phyloP scores from a whole-genome alignment of 208 protist genomes.

The Acanthamoeba polyphaga region DNA sequence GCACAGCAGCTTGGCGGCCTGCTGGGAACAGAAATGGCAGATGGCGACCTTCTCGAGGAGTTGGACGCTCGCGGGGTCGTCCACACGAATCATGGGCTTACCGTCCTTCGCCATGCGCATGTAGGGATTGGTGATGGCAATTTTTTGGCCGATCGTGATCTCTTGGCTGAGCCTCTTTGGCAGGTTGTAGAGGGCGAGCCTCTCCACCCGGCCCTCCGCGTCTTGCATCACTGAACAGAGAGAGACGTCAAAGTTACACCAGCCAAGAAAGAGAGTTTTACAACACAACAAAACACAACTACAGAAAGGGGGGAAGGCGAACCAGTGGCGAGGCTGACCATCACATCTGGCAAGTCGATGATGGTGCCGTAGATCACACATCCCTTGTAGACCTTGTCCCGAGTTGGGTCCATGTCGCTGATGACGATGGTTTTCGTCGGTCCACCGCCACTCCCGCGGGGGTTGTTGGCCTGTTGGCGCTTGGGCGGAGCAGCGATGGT shows the following conservation, averaged over 20 bases:
- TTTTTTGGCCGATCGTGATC: not conserved
- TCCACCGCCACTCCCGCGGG: not conserved
- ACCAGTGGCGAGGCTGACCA: not conserved
- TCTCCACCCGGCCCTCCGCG: not conserved
- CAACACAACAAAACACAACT: no score
- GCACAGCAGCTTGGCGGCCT: no score
- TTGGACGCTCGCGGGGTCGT: not conserved
- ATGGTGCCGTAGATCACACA: not conserved
- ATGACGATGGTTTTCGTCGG: not conserved
- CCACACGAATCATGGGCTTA: not conserved
- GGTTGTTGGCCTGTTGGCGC: not conserved
- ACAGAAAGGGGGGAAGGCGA: not conserved
- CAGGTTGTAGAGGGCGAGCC: not conserved
- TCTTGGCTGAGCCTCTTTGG: not conserved
- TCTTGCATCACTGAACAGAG: not conserved
- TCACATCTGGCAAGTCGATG: not conserved
- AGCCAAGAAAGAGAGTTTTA: no score
- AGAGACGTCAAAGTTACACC: no score
- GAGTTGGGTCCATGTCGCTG: not conserved
- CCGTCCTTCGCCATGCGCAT: not conserved
- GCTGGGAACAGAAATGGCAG: not conserved
- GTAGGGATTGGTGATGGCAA: constrained; percentile 1
- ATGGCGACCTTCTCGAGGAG: not conserved
- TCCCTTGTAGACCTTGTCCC: not conserved
- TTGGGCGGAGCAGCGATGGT: not conserved